phyloP scores from a whole-genome alignment of 2,329 filamentous ascomycete genomes.

The Neonectria magnoliae region DNA sequence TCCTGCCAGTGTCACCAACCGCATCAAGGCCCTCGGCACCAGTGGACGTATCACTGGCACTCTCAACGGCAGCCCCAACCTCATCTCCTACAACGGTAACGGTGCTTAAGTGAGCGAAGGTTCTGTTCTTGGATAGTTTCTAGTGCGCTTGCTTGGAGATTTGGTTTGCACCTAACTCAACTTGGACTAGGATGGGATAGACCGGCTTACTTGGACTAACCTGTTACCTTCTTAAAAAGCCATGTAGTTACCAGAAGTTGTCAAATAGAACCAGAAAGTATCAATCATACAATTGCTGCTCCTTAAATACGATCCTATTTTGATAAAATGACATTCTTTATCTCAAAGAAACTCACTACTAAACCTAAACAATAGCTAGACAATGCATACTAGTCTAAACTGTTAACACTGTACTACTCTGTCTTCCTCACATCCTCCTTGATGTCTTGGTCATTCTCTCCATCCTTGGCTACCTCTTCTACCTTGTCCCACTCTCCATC shows the following conservation, averaged over 20 bases:
- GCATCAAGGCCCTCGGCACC: constrained; percentile 55
- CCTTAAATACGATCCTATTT: not conserved
- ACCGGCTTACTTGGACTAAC: not conserved
- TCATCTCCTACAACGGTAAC: constrained; percentile 59
- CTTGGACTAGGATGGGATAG: not conserved
- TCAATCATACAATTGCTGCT: not conserved
- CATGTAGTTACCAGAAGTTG: not conserved
- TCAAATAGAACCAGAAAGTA: not conserved
- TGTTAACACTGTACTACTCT: not conserved
- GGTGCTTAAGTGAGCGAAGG: constrained; percentile 21
- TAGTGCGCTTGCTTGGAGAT: not conserved
- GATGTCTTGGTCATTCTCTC: not conserved
- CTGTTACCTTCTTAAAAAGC: not conserved
- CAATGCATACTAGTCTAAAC: no score
- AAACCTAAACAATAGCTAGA: no score
- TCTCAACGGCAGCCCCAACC: constrained; percentile 54
- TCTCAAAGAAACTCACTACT: no score
- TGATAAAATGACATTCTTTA: not conserved
- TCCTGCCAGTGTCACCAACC: constrained; percentile 55
- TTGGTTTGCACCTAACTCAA: not conserved
- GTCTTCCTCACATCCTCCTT: not conserved
- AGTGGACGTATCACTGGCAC: constrained; percentile 51
- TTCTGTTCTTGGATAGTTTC: not conserved
- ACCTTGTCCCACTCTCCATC: not conserved
- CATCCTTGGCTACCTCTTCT: not conserved